Base-by-base conservation (phyloP, 2,329 filamentous ascomycete genomes). In the Aspergillus aculeatinus region DNA sequence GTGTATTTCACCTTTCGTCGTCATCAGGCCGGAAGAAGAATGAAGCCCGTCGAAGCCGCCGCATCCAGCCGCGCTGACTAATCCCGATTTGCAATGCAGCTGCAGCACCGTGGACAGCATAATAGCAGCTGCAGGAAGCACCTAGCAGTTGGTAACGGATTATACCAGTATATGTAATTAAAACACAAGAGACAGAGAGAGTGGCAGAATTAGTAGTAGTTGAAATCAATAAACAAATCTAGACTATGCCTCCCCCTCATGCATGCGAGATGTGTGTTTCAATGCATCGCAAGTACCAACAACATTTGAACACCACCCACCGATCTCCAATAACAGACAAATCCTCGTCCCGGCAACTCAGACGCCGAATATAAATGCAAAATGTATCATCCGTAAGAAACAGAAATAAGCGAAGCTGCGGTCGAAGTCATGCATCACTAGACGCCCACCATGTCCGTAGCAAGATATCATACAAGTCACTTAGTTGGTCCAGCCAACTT, bases 21-120 rank as follows among this genome's bases (percentile, higher is more conserved):
- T 52, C 51, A 52, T 52, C 51, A 11, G 23, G 19, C 21, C 19
- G 31, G n/a, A 16, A 21, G 51, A 21, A 33, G 31, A 25, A 55
- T 54, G 60, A 65, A 62, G 58, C 52, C 48, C 42, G 59, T 64
- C 61, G 61, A 70, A 67, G 60, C 60, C 62, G 62, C 65, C 61
- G 52, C 55, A 55, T 16, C 19, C 51, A 52, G 51, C 19, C 19
- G 23, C 64, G 68, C 71, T 69, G 71, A 59, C 49, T 71, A 70
- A 71, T 64, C 69, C 25, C 12, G 23, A 29, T 29, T 16, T 14
- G 21, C 50, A 19, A 21, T 39, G 50, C 27, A 44, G 39, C 39
- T 44, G 39, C 39, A 44, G 39, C 16, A 29, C n/a, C n/a, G n/a
- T n/a, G n/a, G n/a, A n/a, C 6, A 35, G 33, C 33, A 16, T 16